Base-by-base conservation (phyloP, 495 filamentous ascomycete genomes). In the Lasiosphaeriaceae sp. region DNA sequence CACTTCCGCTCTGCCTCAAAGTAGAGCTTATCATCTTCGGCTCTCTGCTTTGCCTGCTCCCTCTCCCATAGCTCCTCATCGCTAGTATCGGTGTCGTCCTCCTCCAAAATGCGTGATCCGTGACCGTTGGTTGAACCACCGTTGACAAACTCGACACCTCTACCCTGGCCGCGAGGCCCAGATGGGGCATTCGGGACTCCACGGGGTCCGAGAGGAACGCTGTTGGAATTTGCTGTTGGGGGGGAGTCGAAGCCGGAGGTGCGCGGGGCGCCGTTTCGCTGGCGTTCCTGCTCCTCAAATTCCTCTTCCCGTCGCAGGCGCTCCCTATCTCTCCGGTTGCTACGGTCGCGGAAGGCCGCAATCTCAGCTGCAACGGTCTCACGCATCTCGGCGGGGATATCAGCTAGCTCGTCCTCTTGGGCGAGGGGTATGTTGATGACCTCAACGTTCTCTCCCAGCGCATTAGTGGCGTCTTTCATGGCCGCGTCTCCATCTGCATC, bases 381-480 rank as follows among this genome's bases (percentile, higher is more conserved):
- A n/a, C 94, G 86, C 92, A 93, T 93, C 65, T 97, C 94, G 11
- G 89, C 86, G 2, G 94, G 94, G 54, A 99, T 96, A 65, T 99
- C 95, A 41, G 90, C 87, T 26, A 99, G 78, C 63, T 99, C 94
- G 67, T 99, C 94, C 62, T 99, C 94, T 23, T 86, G 82, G 8
- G 89, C 88, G 35, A 96, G 82, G 3, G 90, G 88, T 58, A 96
- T 97, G 43, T 90, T 96, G 60, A 97, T 87, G 31, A 97, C 86
- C 73, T 96, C 92, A 20, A 84, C 82, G 55, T 89, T 79, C 29
- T 81, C 80, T 34, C 76, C 83, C 46, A 76, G 72, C 16, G 76
- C 75, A 8, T 74, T 76, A 4, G 83, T 78, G 12, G 69, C 78
- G 59, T 91, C 87, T 49, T 78, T 81, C 90, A 96, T 61, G 4